Conservation (phyloP, 257 asterid genomes). For the Solanum virginianum region DNA sequence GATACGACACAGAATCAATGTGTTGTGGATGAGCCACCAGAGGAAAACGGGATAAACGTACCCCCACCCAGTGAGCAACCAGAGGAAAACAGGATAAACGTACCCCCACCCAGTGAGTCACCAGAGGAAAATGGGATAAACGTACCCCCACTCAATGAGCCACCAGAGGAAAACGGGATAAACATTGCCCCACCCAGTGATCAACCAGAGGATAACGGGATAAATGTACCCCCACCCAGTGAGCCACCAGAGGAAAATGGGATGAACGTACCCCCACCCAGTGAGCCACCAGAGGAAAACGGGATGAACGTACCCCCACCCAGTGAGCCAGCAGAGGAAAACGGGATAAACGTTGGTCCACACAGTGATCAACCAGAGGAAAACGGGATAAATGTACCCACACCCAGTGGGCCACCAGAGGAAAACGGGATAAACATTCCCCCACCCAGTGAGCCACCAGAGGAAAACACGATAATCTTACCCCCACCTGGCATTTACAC, state of each 20-base stretch:
- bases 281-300: too few relatives aligned
- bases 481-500: not conserved
- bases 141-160: not conserved
- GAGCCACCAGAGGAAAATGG: not conserved
- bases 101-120: not conserved
- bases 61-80: not conserved
- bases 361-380: conserved; percentile 12
- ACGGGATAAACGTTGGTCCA: not conserved
- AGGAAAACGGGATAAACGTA: conserved; percentile 6
- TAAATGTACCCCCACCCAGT: not conserved
- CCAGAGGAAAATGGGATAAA: not conserved
- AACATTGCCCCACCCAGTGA: too few relatives aligned
- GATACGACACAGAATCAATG: not conserved
- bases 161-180: too few relatives aligned
- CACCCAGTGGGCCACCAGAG: not conserved
- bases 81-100: not conserved
- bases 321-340: too few relatives aligned
- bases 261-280: not conserved
- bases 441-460: not conserved
- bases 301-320: too few relatives aligned
- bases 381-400: not conserved
- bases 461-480: not conserved
- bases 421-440: not conserved
- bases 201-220: not conserved
- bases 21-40: conserved; percentile 1